Conservation (phyloP, 148 eudicot species). For the Rhododendron griersonianum region DNA sequence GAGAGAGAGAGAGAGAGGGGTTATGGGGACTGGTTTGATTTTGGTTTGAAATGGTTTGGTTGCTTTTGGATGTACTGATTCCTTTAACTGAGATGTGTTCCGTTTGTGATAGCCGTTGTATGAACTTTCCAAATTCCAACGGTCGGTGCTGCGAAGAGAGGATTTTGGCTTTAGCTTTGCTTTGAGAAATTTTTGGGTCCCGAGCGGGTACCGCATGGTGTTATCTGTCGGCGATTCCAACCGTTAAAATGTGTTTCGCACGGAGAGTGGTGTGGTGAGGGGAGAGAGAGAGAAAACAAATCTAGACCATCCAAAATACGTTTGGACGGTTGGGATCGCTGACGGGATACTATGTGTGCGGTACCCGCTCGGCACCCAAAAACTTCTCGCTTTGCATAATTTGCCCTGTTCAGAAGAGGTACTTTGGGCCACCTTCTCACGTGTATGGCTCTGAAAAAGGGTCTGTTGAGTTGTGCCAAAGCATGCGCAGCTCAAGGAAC, state of each 20-base stretch:
- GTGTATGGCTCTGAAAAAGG: background rate
- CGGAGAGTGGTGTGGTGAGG: too few relatives aligned
- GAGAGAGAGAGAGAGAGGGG: background rate
- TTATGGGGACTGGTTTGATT: conserved; percentile 2
- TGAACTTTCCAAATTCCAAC: background rate
- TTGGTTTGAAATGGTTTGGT: conserved; percentile 13
- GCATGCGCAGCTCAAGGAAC: background rate
- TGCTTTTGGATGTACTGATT: background rate
- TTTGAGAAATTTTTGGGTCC: too few relatives aligned
- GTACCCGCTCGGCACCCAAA: too few relatives aligned
- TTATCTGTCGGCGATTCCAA: too few relatives aligned
- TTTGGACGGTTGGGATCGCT: too few relatives aligned
- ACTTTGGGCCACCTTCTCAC: background rate
- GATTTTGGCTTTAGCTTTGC: background rate
- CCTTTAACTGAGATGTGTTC: background rate
- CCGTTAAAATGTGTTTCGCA: too few relatives aligned
- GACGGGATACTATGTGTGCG: too few relatives aligned
- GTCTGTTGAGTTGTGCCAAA: background rate
- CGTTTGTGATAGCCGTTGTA: conserved; percentile 3
- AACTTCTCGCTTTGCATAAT: background rate
- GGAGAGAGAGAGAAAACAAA: too few relatives aligned
- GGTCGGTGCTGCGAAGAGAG: background rate
- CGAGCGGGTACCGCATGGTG: too few relatives aligned
- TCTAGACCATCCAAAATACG: too few relatives aligned
- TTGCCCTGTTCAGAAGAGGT: background rate